Evolutionary conservation across 345 rosid species (phyloP).

Genomic region (Hibiscus trionum): DNA sequence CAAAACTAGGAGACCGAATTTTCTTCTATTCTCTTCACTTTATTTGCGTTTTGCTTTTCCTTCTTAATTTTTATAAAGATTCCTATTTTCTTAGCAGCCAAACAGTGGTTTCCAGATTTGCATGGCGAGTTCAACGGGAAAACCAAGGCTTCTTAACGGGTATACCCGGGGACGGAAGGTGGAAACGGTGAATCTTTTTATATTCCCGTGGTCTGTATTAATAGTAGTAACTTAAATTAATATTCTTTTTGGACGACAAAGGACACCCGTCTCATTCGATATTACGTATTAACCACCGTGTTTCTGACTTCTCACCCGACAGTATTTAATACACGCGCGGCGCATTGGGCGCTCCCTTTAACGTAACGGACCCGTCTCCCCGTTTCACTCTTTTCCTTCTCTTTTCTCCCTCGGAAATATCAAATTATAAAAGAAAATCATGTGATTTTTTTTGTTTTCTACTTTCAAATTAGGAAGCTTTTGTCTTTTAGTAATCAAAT

Average conservation of each 20-base stretch:
- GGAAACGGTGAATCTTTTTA: not conserved
- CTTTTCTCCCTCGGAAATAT: not conserved
- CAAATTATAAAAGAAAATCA: not conserved
- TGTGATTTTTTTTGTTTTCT: not conserved
- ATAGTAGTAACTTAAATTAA: not conserved
- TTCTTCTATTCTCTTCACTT: not conserved
- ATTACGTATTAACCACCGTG: not conserved
- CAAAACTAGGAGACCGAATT: not conserved
- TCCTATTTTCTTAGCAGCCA: conserved; percentile 4
- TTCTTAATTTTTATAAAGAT: not conserved
- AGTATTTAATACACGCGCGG: not conserved
- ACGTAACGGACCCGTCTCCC: not conserved
- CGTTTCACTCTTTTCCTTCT: not conserved
- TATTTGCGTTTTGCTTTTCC: not conserved
- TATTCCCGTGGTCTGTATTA: not conserved
- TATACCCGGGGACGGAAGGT: not conserved
- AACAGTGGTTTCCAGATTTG: not conserved
- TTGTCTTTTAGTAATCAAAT: not conserved
- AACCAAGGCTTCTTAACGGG: not conserved
- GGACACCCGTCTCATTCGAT: not conserved
- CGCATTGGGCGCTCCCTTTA: not conserved
- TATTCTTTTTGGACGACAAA: not conserved
- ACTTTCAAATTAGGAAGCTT: not conserved
- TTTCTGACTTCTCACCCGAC: not conserved
- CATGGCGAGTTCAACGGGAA: conserved; percentile 1